These are phyloP conservation scores for Litsea cubeba DNA, from an alignment of 164 flowering plant genomes.

Conservation along the genomic window DNA sequence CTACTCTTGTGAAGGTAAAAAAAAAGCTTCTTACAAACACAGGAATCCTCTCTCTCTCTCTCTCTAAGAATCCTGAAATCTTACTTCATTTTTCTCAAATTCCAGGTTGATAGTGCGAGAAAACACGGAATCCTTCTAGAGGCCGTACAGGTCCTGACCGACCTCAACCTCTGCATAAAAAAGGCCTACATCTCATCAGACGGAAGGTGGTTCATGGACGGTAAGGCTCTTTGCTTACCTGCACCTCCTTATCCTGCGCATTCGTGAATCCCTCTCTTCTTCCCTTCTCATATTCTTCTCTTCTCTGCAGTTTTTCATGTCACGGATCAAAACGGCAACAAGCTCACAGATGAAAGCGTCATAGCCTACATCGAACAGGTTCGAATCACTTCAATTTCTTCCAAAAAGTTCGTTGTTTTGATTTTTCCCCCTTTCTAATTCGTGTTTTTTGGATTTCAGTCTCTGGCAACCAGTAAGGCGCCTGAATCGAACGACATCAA, in stretches of 20 bases:
- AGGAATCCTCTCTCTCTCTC: neutral
- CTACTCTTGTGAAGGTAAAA: slow-evolving; percentile 83
- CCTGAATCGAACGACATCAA: slow-evolving; percentile 20
- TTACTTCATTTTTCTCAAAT: too few relatives aligned
- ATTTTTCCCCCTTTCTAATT: neutral
- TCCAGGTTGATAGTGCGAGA: slow-evolving; percentile 82
- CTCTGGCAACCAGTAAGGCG: slow-evolving; percentile 43
- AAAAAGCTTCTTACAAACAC: slow-evolving; percentile 13
- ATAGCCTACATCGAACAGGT: slow-evolving; percentile 69
- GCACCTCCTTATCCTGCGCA: neutral
- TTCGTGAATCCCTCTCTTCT: neutral
- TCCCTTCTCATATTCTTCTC: neutral
- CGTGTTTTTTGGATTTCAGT: slow-evolving; percentile 36
- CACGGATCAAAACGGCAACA: slow-evolving; percentile 62
- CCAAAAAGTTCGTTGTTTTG: neutral
- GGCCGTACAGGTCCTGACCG: slow-evolving; percentile 86
- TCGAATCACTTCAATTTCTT: neutral
- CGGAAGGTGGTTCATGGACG: slow-evolving; percentile 98
- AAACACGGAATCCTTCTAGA: slow-evolving; percentile 77
- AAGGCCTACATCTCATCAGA: slow-evolving; percentile 92
- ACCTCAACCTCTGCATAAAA: slow-evolving; percentile 64
- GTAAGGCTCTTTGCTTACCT: slow-evolving; percentile 27
- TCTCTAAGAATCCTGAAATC: neutral
- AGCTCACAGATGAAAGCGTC: slow-evolving; percentile 61
- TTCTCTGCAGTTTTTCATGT: slow-evolving; percentile 63